Evolutionary conservation across 2,329 filamentous ascomycete species (phyloP).

Genomic region (Penicillium capsulatum): DNA sequence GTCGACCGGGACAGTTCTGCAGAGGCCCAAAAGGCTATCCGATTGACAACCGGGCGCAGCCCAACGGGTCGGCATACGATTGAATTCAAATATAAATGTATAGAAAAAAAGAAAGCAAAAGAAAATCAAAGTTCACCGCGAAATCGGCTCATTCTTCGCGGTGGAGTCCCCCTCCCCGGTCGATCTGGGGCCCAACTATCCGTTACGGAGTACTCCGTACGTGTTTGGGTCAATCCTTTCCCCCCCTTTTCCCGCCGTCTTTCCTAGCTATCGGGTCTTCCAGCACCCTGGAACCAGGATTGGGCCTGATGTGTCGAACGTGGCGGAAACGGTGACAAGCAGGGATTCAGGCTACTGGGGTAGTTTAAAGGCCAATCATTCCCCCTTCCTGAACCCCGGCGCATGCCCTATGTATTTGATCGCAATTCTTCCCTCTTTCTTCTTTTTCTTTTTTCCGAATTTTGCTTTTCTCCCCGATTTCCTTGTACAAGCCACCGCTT

Average conservation of each 20-base stretch:
- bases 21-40: neutral
- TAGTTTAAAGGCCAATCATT: constrained; percentile 15
- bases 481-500: neutral
- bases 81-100: too few species aligned
- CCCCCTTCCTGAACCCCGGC: constrained; percentile 10
- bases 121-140: constrained; percentile 2
- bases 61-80: too few species aligned
- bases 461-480: constrained; percentile 1
- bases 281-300: constrained; percentile 14
- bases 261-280: constrained; percentile 15
- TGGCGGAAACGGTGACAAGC: constrained; percentile 24
- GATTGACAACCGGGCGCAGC: too few species aligned
- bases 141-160: constrained; percentile 13
- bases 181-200: constrained; percentile 8
- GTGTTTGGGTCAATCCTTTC: constrained; percentile 13
- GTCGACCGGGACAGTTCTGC: constrained; percentile 4
- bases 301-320: constrained; percentile 28
- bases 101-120: too few species aligned
- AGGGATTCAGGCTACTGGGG: constrained; percentile 8
- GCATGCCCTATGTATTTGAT: neutral
- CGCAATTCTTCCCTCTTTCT: neutral
- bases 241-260: constrained; percentile 14
- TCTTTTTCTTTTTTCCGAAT: constrained; percentile 1
- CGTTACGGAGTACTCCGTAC: constrained; percentile 7
- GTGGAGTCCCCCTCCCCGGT: constrained; percentile 17